These are phyloP conservation scores for Diplodia mutila DNA, from an alignment of 2,329 filamentous ascomycete species.

Conservation along the genomic window DNA sequence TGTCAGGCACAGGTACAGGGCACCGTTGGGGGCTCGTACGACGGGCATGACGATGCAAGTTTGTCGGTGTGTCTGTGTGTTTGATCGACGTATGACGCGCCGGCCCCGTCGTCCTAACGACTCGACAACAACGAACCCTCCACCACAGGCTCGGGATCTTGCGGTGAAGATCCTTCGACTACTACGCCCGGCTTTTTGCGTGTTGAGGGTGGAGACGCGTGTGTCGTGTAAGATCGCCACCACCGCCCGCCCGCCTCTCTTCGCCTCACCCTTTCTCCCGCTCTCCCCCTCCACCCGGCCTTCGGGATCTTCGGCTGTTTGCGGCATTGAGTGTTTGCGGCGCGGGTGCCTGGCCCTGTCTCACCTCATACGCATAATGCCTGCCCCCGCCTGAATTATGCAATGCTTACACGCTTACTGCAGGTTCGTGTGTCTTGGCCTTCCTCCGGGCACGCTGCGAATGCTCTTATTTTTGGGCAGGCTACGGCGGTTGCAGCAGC, in stretches of 20 bases:
- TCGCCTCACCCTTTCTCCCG: not conserved
- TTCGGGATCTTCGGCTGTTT: not conserved
- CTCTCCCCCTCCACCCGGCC: not conserved
- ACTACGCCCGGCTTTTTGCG: not conserved
- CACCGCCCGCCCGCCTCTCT: not conserved
- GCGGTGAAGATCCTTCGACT: not conserved
- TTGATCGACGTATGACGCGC: constrained; percentile 23
- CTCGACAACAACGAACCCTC: not conserved
- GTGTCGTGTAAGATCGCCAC: constrained; percentile 8
- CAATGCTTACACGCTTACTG: not conserved
- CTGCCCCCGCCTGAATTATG: not conserved
- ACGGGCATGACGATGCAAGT: not conserved
- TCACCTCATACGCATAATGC: not conserved
- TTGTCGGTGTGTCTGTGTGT: constrained; percentile 5
- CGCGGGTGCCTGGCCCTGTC: not conserved
- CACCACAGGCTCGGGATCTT: not conserved
- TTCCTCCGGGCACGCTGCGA: not conserved
- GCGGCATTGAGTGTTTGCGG: not conserved
- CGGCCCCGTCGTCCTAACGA: not conserved
- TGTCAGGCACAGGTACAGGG: not conserved
- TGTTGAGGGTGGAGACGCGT: not conserved
- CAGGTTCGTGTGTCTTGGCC: not conserved
- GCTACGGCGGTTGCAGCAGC: not conserved
- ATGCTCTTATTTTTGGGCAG: not conserved
- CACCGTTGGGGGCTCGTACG: constrained; percentile 8